Evolutionary conservation across 2,329 filamentous ascomycete genomes (phyloP).

Genomic region (Cytospora paraplurivora): DNA sequence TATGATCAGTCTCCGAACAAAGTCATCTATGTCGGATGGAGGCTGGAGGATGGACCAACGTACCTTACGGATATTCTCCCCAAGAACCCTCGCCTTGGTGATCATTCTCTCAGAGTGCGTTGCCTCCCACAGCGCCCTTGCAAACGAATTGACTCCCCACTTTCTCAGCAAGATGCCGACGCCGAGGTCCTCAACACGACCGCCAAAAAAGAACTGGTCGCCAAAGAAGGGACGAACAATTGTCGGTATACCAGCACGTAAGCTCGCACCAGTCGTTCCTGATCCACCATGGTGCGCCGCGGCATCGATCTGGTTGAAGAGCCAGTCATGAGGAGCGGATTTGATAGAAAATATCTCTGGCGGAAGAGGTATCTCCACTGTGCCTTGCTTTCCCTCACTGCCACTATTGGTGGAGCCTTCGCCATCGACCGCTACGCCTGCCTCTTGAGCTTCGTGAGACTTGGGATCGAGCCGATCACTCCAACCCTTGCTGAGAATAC

Average conservation of each 20-base stretch:
- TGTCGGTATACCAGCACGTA: slow-evolving; percentile 88
- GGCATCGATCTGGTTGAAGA: slow-evolving; percentile 91
- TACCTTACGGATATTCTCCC: slow-evolving; percentile 85
- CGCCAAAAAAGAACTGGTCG: slow-evolving; percentile 95
- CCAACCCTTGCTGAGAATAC: slow-evolving; percentile 96
- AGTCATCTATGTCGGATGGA: background rate
- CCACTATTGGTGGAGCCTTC: background rate
- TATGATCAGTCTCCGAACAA: slow-evolving; percentile 16
- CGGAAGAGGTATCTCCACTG: slow-evolving; percentile 70
- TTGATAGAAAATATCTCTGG: slow-evolving; percentile 85
- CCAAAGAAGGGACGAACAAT: slow-evolving; percentile 97
- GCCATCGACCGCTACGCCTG: slow-evolving; percentile 51
- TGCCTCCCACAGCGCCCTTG: slow-evolving; percentile 85
- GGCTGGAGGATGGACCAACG: slow-evolving; percentile 36
- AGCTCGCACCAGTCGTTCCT: slow-evolving; percentile 90
- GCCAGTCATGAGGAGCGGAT: slow-evolving; percentile 92
- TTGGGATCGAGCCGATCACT: slow-evolving; percentile 66
- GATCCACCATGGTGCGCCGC: slow-evolving; percentile 93
- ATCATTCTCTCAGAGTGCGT: slow-evolving; percentile 92
- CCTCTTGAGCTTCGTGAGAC: slow-evolving; percentile 11
- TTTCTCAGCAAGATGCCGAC: slow-evolving; percentile 89
- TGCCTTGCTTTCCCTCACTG: slow-evolving; percentile 46
- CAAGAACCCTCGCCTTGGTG: slow-evolving; percentile 76
- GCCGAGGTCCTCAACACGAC: slow-evolving; percentile 85
- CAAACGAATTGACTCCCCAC: slow-evolving; percentile 83